Evolutionary conservation across 352 stramenopile genomes (phyloP), one percentile per base, ranked within the genome.

Genomic region (Phytophthora meadii): DNA sequence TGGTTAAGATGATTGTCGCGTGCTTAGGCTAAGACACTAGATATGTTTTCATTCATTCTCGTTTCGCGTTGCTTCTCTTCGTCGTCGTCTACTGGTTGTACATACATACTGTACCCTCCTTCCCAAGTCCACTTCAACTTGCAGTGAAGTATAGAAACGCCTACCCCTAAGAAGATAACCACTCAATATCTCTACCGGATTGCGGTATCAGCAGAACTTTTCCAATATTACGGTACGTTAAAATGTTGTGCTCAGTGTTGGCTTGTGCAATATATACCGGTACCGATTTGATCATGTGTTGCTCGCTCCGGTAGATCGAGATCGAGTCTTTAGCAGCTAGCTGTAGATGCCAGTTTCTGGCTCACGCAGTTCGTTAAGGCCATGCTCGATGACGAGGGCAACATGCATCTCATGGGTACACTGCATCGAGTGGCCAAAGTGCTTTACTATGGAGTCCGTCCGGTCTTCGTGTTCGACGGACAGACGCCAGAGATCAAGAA

Each of bases 401-500:
- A 93, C 37, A 97, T 99, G 72, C 93, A 99, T 86, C 70, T 99
- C 59, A 85, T 99, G 66, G 92, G 95, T 73, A 97, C 87, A 61
- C 83, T 99, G 47, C 89, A 97, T 51, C 87, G 94, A n/a, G 89
- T 98, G n/a, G 82, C 91, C 36, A 97, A 96, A 65, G 64, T 97
- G 34, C 81, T 99, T 4, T 99, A 93, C 84, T 97, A 99, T 79
- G 81, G 94, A 22, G 98, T 99, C 52, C 88, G 89, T 42, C 98
- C 98, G 2, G 96, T 99, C 27, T 98, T 99, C 72, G 97, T 99
- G 5, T 99, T 99, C 72, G 98, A 99, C 74, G n/a, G n/a, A n/a
- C n/a, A n/a, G n/a, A n/a, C n/a, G n/a, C n/a, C n/a, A n/a, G n/a
- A n/a, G n/a, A n/a, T 99, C 37, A 99, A 99, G 82, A 87, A 93